Percentiles rank a stretch among this genome's conserved stretches.
phyloP scores from a whole-genome alignment of 1,284 basidiomycete species.

The Austropuccinia psidii region DNA sequence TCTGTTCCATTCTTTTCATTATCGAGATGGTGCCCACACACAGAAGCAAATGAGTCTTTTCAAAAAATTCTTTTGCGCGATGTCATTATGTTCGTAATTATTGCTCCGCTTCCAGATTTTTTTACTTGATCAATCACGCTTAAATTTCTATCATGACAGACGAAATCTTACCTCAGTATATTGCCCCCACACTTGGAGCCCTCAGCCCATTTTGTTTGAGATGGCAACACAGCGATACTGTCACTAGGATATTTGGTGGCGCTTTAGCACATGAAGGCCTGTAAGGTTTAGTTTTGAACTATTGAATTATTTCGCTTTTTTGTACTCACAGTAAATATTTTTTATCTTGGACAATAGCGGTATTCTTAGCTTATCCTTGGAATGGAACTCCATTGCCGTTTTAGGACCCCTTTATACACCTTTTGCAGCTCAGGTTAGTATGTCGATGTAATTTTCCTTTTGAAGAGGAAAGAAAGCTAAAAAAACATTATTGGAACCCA shows the following conservation, averaged over 20 bases:
- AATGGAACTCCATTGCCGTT: not conserved
- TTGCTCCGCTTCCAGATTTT: not conserved
- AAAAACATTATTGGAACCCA: not conserved
- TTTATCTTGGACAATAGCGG: not conserved
- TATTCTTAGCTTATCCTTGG: conserved; percentile 29
- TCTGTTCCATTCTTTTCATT: conserved; percentile 35
- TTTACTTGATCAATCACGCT: not conserved
- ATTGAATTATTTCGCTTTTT: not conserved
- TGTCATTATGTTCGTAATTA: conserved; percentile 8
- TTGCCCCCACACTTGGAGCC: conserved; percentile 32
- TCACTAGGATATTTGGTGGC: conserved; percentile 28
- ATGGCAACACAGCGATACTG: conserved; percentile 24
- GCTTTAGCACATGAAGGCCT: conserved; percentile 31
- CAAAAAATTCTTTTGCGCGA: conserved; percentile 22
- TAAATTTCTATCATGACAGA: not conserved
- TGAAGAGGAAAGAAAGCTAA: not conserved
- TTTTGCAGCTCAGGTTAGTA: conserved; percentile 17
- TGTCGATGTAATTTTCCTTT: not conserved
- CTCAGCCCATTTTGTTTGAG: conserved; percentile 30
- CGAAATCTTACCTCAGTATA: conserved; percentile 34
- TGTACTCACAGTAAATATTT: not conserved
- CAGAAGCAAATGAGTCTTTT: conserved; percentile 19
- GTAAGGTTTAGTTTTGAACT: not conserved
- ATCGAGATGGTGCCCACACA: conserved; percentile 2
- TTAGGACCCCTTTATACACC: conserved; percentile 24